Percentiles rank a stretch among this genome's conserved stretches.
Conservation (phyloP, 768 basidiomycete species). For the Trametes maxima region DNA sequence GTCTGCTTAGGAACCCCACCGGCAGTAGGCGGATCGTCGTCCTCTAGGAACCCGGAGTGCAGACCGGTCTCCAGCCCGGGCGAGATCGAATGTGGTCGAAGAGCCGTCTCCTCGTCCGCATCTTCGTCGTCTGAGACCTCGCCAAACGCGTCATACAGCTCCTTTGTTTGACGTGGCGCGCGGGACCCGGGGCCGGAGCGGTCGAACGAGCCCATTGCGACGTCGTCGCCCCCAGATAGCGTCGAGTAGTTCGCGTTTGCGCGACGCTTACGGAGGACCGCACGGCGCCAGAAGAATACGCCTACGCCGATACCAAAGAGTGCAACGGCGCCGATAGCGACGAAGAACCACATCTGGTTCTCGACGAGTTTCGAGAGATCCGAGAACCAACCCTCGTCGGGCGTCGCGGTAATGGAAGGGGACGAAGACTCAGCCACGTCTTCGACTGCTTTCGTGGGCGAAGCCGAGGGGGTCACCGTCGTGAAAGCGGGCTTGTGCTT, state of each 20-base stretch:
- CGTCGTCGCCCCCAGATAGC: constrained; percentile 63
- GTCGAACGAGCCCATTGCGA: constrained; percentile 76
- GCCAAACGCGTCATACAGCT: constrained; percentile 96
- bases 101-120: constrained; percentile 68
- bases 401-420: constrained; percentile 50
- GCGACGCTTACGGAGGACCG: constrained; percentile 35
- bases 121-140: constrained; percentile 85
- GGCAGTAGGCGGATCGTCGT: constrained; percentile 57
- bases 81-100: constrained; percentile 44
- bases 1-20: constrained; percentile 28
- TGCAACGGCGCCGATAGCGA: constrained; percentile 75
- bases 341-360: constrained; percentile 88
- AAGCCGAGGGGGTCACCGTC: constrained; percentile 30
- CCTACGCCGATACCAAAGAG: constrained; percentile 71
- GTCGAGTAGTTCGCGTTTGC: constrained; percentile 50
- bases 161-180: constrained; percentile 64
- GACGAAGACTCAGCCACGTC: constrained; percentile 29
- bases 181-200: constrained; percentile 34
- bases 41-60: constrained; percentile 83
- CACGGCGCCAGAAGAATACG: constrained; percentile 82
- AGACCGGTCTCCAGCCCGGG: constrained; percentile 49
- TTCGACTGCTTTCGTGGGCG: constrained; percentile 18
- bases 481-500: constrained; percentile 72
- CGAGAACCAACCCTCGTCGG: constrained; percentile 86
- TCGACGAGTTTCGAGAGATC: constrained; percentile 73